phyloP scores from a whole-genome alignment of 805 yeast species.

The Wickerhamomyces queroliae region DNA sequence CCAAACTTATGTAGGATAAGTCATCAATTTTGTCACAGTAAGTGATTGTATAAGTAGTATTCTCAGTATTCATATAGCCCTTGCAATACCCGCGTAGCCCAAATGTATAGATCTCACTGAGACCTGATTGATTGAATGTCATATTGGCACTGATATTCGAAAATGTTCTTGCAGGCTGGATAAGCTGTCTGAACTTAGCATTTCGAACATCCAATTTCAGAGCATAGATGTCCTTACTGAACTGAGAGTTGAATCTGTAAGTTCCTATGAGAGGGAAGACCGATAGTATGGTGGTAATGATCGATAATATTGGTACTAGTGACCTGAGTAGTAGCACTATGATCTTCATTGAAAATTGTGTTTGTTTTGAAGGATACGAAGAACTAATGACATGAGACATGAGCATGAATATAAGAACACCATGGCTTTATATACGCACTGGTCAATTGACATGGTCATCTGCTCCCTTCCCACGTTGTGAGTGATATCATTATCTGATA shows the following conservation, averaged over 20 bases:
- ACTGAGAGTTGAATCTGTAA: not conserved
- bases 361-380: too few relatives aligned
- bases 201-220: not conserved
- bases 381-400: too few relatives aligned
- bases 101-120: slow-evolving; percentile 38
- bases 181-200: not conserved
- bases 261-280: not conserved
- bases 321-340: not conserved
- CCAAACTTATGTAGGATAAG: too few relatives aligned
- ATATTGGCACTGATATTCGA: not conserved
- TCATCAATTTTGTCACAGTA: too few relatives aligned
- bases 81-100: slow-evolving; percentile 58
- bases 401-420: too few relatives aligned
- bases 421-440: too few relatives aligned
- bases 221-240: not conserved
- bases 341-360: too few relatives aligned
- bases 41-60: slow-evolving; percentile 26
- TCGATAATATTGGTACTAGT: not conserved
- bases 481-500: too few relatives aligned
- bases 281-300: not conserved
- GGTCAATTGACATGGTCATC: too few relatives aligned
- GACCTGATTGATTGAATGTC: slow-evolving; percentile 22
- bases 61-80: slow-evolving; percentile 22
- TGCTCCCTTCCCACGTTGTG: too few relatives aligned
- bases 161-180: not conserved